phyloP scores from a whole-genome alignment of 148 eudicot species.

The Pharnaceum exiguum region DNA sequence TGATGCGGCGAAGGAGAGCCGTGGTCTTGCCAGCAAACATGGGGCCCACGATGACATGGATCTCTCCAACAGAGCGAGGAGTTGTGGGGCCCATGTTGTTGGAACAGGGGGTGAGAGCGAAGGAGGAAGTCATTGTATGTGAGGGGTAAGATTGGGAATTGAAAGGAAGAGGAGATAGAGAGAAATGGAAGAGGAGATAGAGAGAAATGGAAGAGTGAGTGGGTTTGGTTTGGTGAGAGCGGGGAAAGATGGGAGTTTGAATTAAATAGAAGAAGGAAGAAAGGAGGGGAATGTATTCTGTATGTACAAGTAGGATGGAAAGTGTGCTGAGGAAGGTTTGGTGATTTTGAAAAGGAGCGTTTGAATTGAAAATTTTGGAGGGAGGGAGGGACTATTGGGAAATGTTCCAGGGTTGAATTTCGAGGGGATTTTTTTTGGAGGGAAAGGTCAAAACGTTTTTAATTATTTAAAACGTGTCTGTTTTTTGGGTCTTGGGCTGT shows the following conservation, averaged over 20 bases:
- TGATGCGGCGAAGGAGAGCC: slow-evolving; percentile 75
- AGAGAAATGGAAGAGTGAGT: neutral
- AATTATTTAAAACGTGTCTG: too few species aligned
- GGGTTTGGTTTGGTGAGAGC: neutral
- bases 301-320: slow-evolving; percentile 4
- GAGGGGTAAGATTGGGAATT: neutral
- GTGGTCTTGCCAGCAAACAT: slow-evolving; percentile 87
- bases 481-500: too few species aligned
- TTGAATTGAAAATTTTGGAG: too few species aligned
- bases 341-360: too few species aligned
- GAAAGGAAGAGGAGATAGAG: neutral
- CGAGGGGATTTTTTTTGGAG: too few species aligned
- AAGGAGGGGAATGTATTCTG: neutral
- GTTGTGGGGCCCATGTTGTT: neutral
- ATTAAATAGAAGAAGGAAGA: neutral
- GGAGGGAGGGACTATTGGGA: too few species aligned
- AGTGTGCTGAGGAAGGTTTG: too few species aligned
- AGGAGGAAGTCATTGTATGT: too few species aligned
- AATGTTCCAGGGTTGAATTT: too few species aligned
- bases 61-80: too few species aligned
- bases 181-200: neutral
- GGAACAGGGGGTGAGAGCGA: neutral
- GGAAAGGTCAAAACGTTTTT: too few species aligned
- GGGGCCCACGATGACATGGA: slow-evolving; percentile 85
- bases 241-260: neutral